Percentiles rank a stretch among this genome's conserved stretches.
Evolutionary conservation across 306 rosid genomes (phyloP).

Genomic region (Ormosia semicastrata): DNA sequence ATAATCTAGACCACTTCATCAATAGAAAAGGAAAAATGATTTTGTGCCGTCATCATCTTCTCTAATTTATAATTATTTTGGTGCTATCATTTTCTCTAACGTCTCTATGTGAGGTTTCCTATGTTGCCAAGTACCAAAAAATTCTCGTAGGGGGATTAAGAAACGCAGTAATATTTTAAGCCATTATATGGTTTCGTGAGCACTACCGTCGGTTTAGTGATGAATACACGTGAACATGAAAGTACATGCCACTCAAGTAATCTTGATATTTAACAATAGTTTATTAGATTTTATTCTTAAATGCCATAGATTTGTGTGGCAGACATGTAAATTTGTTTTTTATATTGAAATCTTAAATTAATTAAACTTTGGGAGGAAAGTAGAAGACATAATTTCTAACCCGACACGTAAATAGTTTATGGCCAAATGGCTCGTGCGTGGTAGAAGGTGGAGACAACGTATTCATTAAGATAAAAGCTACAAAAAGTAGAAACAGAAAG

Average conservation of each 20-base stretch:
- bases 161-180: conserved; percentile 25
- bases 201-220: conserved; percentile 27
- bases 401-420: no score
- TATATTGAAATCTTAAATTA: neutral
- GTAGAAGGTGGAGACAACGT: neutral
- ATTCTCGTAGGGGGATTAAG: conserved; percentile 45
- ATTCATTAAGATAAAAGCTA: neutral
- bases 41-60: conserved; percentile 13
- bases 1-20: neutral
- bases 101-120: conserved; percentile 25
- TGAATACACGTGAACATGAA: conserved; percentile 37
- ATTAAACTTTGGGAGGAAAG: neutral
- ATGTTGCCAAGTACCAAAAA: conserved; percentile 48
- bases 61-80: conserved; percentile 15
- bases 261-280: neutral
- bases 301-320: conserved; percentile 1
- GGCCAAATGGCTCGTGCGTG: neutral
- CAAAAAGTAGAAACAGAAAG: neutral
- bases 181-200: conserved; percentile 3
- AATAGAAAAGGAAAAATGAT: neutral
- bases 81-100: conserved; percentile 12
- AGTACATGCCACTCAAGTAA: conserved; percentile 22
- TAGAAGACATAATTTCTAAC: neutral
- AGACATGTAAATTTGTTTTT: neutral
- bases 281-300: conserved; percentile 20